Base-by-base conservation (phyloP, 73 alveolate species). In the Uronychia setigera region DNA sequence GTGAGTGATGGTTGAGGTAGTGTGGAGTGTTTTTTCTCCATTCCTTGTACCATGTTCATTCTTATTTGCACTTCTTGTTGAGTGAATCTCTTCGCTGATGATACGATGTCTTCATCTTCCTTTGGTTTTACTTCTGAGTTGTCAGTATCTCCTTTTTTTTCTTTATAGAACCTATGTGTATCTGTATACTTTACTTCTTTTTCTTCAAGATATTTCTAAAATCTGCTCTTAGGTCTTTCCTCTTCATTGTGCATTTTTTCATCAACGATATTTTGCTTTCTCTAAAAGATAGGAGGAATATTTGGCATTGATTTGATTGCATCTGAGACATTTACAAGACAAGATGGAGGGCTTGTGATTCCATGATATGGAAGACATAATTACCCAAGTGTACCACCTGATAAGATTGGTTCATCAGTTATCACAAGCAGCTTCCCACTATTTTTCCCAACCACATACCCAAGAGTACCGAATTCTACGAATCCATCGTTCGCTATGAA, bases 81-180 rank as follows among this genome's bases (percentile, higher is more conserved):
- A 46, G 5, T 46, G 67, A 46, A 46, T 46, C 19, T 46, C 19
- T 46, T 46, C n/a, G 19, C 67, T 46, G 5, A 11, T 5, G 19
- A 11, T 19, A 46, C 67, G n/a, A n/a, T n/a, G n/a, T n/a, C n/a
- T n/a, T n/a, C n/a, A n/a, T n/a, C n/a, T n/a, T n/a, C n/a, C 67
- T 11, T 5, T 46, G 67, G 67, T 19, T 46, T 19, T 11, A 46
- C 67, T 19, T 46, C 67, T 46, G 19, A 5, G 67, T 46, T 46
- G 67, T 46, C 67, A 46, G 5, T 19, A 46, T 11, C 67, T 46
- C 19, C 19, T 46, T 46, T 19, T 19, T 46, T 46, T 96, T 46
- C 67, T 19, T 46, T 11, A 19, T 46, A 46, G 19, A 46, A 46
- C 67, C 67, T 19, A 46, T 11, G 67, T 5, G 67, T 46, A 46